Conservation (phyloP, 1,139 yeast genomes). For the Hyphopichia buzzinii region DNA sequence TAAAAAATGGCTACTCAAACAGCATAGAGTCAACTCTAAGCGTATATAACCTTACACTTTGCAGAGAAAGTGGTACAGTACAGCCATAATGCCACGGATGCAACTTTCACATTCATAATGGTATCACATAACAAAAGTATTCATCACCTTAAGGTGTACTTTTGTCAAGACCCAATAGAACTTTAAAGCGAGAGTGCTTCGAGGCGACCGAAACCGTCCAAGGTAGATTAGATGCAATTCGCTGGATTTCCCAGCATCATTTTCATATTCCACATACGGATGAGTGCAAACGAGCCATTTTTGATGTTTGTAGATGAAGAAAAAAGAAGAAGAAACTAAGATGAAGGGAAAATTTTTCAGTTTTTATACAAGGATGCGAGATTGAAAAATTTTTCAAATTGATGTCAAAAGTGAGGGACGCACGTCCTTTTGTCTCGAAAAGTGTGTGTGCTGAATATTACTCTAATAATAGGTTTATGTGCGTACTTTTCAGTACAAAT, state of each 20-base stretch:
- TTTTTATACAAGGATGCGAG: slow-evolving; percentile 2
- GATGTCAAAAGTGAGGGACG: no score
- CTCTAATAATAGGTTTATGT: no score
- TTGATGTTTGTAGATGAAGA: slow-evolving; percentile 31
- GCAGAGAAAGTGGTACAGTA: background rate
- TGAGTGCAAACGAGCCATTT: slow-evolving; percentile 83
- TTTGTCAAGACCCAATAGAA: slow-evolving; percentile 31
- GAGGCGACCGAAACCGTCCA: slow-evolving; percentile 11
- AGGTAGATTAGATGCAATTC: background rate
- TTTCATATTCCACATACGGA: slow-evolving; percentile 60
- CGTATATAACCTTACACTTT: background rate
- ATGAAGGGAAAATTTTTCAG: background rate
- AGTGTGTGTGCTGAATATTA: no score
- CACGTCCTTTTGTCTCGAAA: no score
- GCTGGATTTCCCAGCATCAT: no score
- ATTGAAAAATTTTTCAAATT: slow-evolving; percentile 16
- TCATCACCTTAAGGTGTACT: slow-evolving; percentile 14
- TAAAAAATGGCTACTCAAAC: no score
- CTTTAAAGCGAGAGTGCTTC: background rate
- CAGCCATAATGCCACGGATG: background rate
- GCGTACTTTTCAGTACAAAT: background rate
- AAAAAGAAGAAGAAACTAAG: slow-evolving; percentile 8
- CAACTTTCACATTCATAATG: slow-evolving; percentile 1
- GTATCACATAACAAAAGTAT: slow-evolving; percentile 3
- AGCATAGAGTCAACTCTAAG: no score